phyloP scores from a whole-genome alignment of 257 asterid species.

The Schizonepeta tenuifolia region DNA sequence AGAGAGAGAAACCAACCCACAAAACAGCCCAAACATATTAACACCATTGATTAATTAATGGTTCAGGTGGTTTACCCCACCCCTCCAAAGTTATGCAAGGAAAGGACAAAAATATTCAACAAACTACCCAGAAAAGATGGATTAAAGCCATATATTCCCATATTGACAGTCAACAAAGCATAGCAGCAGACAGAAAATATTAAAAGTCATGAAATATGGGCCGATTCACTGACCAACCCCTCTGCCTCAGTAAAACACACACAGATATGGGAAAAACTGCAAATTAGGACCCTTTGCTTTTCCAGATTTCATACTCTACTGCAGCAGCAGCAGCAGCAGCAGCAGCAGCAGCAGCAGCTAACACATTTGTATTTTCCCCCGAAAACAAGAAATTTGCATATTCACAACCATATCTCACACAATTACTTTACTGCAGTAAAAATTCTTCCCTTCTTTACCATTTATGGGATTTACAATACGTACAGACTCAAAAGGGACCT shows the following conservation, averaged over 20 bases:
- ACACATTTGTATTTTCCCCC: slow-evolving; percentile 12
- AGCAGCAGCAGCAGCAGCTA: slow-evolving; percentile 10
- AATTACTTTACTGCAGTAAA: slow-evolving; percentile 27
- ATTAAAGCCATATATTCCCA: slow-evolving; percentile 39
- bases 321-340: slow-evolving; percentile 9
- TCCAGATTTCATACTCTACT: neutral
- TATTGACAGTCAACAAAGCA: slow-evolving; percentile 49
- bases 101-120: slow-evolving; percentile 44
- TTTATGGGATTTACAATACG: slow-evolving; percentile 41
- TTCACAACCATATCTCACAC: neutral
- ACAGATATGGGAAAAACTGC: neutral
- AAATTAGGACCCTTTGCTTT: slow-evolving; percentile 10
- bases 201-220: slow-evolving; percentile 39
- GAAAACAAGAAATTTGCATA: slow-evolving; percentile 25
- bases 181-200: slow-evolving; percentile 23
- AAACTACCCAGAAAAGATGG: slow-evolving; percentile 48
- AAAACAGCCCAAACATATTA: neutral
- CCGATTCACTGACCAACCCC: slow-evolving; percentile 40
- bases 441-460: slow-evolving; percentile 23
- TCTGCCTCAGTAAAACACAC: slow-evolving; percentile 24
- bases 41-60: slow-evolving; percentile 30
- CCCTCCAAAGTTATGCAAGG: neutral
- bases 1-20: neutral
- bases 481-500: slow-evolving; percentile 23
- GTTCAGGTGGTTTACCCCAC: slow-evolving; percentile 34